Evolutionary conservation across 2,329 filamentous ascomycete species (phyloP).

Genomic region (Neurospora crassa): DNA sequence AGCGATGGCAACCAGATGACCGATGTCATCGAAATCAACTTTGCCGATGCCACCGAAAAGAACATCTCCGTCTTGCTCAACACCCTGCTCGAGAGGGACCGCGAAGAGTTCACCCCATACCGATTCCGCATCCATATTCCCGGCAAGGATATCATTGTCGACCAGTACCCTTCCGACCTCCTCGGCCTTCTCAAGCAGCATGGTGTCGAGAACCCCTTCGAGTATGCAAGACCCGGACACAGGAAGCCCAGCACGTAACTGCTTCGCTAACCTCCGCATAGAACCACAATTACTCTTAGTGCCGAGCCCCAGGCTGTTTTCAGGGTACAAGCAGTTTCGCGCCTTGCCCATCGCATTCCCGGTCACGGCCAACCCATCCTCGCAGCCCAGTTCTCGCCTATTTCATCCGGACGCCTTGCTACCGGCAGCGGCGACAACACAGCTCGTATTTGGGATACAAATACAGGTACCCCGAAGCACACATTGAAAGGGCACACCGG

Average conservation of each 20-base stretch:
- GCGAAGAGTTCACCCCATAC: constrained; percentile 51
- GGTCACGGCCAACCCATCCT: constrained; percentile 91
- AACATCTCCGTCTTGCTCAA: constrained; percentile 85
- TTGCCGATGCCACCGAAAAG: constrained; percentile 78
- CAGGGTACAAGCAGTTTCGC: constrained; percentile 81
- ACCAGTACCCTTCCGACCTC: constrained; percentile 46
- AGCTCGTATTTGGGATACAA: constrained; percentile 87
- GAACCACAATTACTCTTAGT: constrained; percentile 34
- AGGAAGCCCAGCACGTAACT: too few relatives aligned
- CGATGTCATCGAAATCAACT: constrained; percentile 62
- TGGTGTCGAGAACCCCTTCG: constrained; percentile 49
- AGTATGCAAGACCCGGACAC: constrained; percentile 29
- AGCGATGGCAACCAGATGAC: constrained; percentile 63
- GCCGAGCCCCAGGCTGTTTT: constrained; percentile 84
- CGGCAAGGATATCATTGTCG: constrained; percentile 41
- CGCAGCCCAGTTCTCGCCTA: constrained; percentile 75
- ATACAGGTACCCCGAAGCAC: constrained; percentile 80
- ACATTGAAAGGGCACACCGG: constrained; percentile 81
- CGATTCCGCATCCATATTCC: constrained; percentile 52
- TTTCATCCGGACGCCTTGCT: constrained; percentile 65
- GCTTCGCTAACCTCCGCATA: not conserved
- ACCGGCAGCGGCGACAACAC: constrained; percentile 89
- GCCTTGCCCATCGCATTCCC: constrained; percentile 78
- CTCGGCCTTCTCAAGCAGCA: constrained; percentile 44
- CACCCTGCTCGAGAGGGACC: constrained; percentile 64